Evolutionary conservation across 208 protist species (phyloP).

Genomic region (Acanthamoeba triangularis): DNA sequence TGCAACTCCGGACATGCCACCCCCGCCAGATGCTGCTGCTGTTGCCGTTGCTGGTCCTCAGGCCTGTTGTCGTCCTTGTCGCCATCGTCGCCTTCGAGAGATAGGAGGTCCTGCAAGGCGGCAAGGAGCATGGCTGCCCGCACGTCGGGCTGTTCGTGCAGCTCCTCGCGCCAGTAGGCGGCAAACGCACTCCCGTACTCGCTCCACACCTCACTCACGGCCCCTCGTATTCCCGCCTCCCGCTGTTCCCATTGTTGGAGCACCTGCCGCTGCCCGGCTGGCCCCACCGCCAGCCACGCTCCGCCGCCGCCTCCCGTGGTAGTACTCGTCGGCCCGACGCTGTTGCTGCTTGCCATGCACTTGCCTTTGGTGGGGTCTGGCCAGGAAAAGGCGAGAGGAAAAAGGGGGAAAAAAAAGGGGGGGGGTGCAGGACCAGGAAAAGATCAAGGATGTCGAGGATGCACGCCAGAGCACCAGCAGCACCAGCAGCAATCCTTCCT

Average conservation of each 20-base stretch:
- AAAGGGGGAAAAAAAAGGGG: not conserved
- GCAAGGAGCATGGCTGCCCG: not conserved
- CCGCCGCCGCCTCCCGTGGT: not conserved
- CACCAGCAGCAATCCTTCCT: not conserved
- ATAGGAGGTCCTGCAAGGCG: not conserved
- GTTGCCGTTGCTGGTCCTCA: not conserved
- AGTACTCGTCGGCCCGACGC: too few species aligned
- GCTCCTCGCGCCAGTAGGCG: not conserved
- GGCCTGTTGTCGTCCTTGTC: not conserved
- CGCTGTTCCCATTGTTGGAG: not conserved
- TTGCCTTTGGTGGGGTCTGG: not conserved
- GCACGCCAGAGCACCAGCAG: not conserved
- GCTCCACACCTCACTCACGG: not conserved
- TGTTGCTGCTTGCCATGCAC: too few species aligned
- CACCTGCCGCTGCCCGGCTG: not conserved
- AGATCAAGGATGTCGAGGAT: not conserved
- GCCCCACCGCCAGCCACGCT: not conserved
- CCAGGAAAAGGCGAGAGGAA: conserved; percentile 7
- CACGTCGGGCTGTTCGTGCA: not conserved
- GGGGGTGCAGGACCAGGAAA: not conserved
- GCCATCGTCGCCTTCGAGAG: not conserved
- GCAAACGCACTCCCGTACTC: not conserved
- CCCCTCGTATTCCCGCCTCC: not conserved
- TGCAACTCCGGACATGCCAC: not conserved
- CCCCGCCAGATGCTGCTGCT: not conserved